Evolutionary conservation across 2,329 filamentous ascomycete species (phyloP).

Genomic region (Nigrospora sphaerica): DNA sequence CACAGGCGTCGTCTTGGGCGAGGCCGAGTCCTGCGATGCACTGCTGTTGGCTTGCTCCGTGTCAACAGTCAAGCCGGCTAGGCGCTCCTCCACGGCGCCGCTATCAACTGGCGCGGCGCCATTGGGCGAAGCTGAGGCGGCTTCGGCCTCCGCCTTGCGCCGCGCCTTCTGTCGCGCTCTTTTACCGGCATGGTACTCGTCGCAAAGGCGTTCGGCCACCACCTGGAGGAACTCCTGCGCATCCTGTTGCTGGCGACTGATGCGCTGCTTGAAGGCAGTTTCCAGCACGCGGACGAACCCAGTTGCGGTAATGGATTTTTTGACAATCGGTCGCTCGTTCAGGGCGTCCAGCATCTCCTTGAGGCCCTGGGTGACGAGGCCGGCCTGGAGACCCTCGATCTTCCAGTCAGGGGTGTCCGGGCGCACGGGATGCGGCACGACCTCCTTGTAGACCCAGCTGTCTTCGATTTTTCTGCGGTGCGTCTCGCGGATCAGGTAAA

Average conservation of each 20-base stretch:
- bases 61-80: slow-evolving; percentile 18
- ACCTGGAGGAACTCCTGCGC: slow-evolving; percentile 96
- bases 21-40: slow-evolving; percentile 3
- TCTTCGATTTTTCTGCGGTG: slow-evolving; percentile 79
- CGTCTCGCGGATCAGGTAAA: slow-evolving; percentile 88
- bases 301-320: slow-evolving; percentile 86
- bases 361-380: slow-evolving; percentile 75
- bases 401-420: slow-evolving; percentile 45
- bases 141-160: slow-evolving; percentile 15
- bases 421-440: slow-evolving; percentile 39
- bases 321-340: slow-evolving; percentile 89
- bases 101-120: slow-evolving; percentile 13
- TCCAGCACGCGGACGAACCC: slow-evolving; percentile 80
- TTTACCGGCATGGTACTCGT: slow-evolving; percentile 85
- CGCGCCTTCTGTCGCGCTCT: slow-evolving; percentile 59
- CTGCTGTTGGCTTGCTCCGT: slow-evolving; percentile 10
- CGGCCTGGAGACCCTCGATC: slow-evolving; percentile 64
- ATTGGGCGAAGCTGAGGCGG: slow-evolving; percentile 7
- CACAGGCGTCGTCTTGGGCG: slow-evolving; percentile 5
- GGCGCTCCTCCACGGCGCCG: slow-evolving; percentile 19
- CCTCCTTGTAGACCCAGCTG: slow-evolving; percentile 62
- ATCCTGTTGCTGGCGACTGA: slow-evolving; percentile 93
- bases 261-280: slow-evolving; percentile 77
- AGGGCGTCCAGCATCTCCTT: slow-evolving; percentile 89
- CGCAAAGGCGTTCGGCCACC: slow-evolving; percentile 82